A percentile compares a stretch with the other conserved stretches of the same genome.
Evolutionary conservation across 129 eudicot genomes (phyloP).

Genomic region (Tanacetum coccineum): DNA sequence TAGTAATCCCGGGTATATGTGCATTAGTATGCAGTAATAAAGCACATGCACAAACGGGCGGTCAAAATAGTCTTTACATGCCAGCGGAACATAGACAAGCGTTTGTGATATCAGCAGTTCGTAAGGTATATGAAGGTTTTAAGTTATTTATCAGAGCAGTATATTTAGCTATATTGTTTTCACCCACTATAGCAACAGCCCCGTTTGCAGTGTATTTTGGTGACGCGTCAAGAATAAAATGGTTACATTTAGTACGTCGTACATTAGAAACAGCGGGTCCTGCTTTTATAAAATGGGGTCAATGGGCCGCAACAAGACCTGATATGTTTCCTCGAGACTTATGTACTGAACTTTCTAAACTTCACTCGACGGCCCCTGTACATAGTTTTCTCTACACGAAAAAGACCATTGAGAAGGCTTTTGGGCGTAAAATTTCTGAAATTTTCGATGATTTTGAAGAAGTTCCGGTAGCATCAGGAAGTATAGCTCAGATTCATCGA

Average conservation of each 20-base stretch:
- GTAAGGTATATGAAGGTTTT: conserved; percentile 48
- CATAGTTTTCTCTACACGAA: conserved; percentile 84
- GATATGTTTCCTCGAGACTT: conserved; percentile 87
- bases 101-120: conserved; percentile 41
- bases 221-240: conserved; percentile 49
- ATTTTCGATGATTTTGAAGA: conserved; percentile 89
- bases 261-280: conserved; percentile 91
- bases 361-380: conserved; percentile 85
- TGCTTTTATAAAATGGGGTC: conserved; percentile 98
- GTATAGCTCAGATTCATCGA: conserved; percentile 92
- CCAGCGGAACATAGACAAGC: conserved; percentile 58
- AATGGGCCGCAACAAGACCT: conserved; percentile 97
- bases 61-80: conserved; percentile 46
- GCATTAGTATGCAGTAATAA: conserved; percentile 44
- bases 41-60: conserved; percentile 51
- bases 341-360: conserved; percentile 79
- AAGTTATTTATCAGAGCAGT: conserved; percentile 61
- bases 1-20: conserved; percentile 66
- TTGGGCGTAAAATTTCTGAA: conserved; percentile 78
- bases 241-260: conserved; percentile 73
- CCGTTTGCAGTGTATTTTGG: conserved; percentile 87
- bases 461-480: conserved; percentile 88
- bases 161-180: conserved; percentile 61
- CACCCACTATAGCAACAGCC: conserved; percentile 70
- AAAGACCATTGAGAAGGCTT: conserved; percentile 73